phyloP scores from a whole-genome alignment of 257 asterid genomes.

The Lavandula angustifolia region DNA sequence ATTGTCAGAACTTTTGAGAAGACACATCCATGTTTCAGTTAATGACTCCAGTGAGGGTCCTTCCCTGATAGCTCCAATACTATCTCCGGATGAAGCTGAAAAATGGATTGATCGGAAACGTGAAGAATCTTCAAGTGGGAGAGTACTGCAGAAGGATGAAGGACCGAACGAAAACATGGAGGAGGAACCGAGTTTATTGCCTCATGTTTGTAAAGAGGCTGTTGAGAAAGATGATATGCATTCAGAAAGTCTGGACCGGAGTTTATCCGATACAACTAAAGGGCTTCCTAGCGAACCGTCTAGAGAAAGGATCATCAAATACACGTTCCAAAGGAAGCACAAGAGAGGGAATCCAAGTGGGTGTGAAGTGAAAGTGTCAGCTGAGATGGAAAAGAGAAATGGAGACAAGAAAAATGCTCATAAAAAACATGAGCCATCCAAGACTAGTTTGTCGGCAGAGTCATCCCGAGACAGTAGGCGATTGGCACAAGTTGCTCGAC shows the following conservation, averaged over 20 bases:
- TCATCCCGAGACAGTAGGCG: constrained; percentile 56
- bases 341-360: constrained; percentile 49
- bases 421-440: constrained; percentile 36
- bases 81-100: constrained; percentile 36
- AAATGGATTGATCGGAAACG: constrained; percentile 18
- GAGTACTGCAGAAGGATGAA: constrained; percentile 28
- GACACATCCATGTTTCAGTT: constrained; percentile 32
- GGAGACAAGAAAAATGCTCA: constrained; percentile 31
- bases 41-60: constrained; percentile 25
- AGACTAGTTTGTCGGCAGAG: constrained; percentile 43
- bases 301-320: constrained; percentile 59
- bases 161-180: constrained; percentile 30
- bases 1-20: constrained; percentile 31
- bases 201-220: constrained; percentile 36
- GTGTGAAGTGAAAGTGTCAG: constrained; percentile 39
- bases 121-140: constrained; percentile 33
- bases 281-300: constrained; percentile 32
- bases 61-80: constrained; percentile 25
- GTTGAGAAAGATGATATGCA: constrained; percentile 31
- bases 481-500: constrained; percentile 72
- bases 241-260: constrained; percentile 21
- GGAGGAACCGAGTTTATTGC: constrained; percentile 35
- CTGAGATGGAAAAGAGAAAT: constrained; percentile 35
- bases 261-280: constrained; percentile 28
- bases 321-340: constrained; percentile 81